phyloP scores from a whole-genome alignment of 768 basidiomycete species.

The Serendipita indica region DNA sequence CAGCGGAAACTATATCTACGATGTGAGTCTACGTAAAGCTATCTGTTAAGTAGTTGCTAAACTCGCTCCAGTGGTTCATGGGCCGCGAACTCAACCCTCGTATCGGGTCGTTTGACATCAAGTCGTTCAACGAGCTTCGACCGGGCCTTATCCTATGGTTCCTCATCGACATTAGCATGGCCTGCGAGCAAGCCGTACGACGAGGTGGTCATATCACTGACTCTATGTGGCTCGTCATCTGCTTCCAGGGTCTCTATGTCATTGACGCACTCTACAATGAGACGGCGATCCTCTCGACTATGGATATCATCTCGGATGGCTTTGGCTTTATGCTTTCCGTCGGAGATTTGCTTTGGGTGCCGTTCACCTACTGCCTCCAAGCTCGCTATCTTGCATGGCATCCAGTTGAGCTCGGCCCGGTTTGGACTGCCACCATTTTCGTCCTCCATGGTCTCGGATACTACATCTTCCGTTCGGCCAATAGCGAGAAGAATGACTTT shows the following conservation, averaged over 20 bases:
- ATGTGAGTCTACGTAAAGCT: slow-evolving; percentile 40
- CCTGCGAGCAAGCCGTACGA: slow-evolving; percentile 77
- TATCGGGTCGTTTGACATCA: slow-evolving; percentile 60
- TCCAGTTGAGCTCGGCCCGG: slow-evolving; percentile 58
- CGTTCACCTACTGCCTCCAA: slow-evolving; percentile 86
- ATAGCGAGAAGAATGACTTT: slow-evolving; percentile 93
- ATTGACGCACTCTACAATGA: slow-evolving; percentile 82
- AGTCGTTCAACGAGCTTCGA: slow-evolving; percentile 69
- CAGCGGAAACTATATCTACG: slow-evolving; percentile 72
- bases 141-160: slow-evolving; percentile 89
- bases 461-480: slow-evolving; percentile 79
- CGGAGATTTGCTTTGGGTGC: slow-evolving; percentile 87
- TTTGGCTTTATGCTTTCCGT: slow-evolving; percentile 97
- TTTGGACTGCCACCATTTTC: slow-evolving; percentile 43
- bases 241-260: slow-evolving; percentile 81
- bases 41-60: background rate
- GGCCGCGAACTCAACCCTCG: slow-evolving; percentile 91
- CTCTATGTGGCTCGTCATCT: slow-evolving; percentile 78
- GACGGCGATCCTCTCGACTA: slow-evolving; percentile 82
- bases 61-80: slow-evolving; percentile 57
- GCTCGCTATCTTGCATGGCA: slow-evolving; percentile 90
- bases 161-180: slow-evolving; percentile 78
- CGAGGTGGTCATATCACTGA: slow-evolving; percentile 54
- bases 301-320: slow-evolving; percentile 96
- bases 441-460: slow-evolving; percentile 58